Percentiles rank a stretch among this genome's conserved stretches.
Conservation (phyloP, 345 rosid genomes). For the Eucalyptus regnans region DNA sequence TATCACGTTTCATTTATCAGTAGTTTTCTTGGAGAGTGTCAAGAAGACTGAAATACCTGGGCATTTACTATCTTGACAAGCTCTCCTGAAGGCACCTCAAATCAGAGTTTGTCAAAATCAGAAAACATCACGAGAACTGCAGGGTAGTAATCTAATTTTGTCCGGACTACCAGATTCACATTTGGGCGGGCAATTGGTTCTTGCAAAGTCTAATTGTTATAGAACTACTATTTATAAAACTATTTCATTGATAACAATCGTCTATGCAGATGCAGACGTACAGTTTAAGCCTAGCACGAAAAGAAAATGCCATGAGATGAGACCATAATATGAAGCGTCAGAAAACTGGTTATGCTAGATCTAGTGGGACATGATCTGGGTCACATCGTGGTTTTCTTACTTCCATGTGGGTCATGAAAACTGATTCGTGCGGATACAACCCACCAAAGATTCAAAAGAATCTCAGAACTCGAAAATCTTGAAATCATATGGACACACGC, state of each 20-base stretch:
- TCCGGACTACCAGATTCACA: background rate
- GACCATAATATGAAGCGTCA: background rate
- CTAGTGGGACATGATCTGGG: background rate
- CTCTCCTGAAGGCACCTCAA: constrained; percentile 5
- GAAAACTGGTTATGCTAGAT: background rate
- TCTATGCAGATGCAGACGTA: background rate
- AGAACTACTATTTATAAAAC: background rate
- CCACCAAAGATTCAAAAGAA: background rate
- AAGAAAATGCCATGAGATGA: background rate
- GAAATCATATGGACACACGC: background rate
- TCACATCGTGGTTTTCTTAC: background rate
- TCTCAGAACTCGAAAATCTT: background rate
- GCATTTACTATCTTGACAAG: constrained; percentile 16
- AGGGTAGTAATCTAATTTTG: background rate
- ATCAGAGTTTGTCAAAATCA: background rate
- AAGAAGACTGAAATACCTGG: constrained; percentile 14
- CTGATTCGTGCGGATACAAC: background rate
- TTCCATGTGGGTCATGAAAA: background rate
- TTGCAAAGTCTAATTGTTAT: background rate
- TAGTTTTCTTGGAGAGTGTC: background rate
- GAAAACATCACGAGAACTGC: background rate
- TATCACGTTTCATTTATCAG: background rate
- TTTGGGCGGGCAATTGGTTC: background rate
- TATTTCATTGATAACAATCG: background rate
- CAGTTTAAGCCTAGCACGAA: background rate